Percentiles rank a stretch among this genome's conserved stretches.
These are phyloP conservation scores for Mimosa pudica DNA, from an alignment of 306 rosid genomes.

Conservation along the genomic window DNA sequence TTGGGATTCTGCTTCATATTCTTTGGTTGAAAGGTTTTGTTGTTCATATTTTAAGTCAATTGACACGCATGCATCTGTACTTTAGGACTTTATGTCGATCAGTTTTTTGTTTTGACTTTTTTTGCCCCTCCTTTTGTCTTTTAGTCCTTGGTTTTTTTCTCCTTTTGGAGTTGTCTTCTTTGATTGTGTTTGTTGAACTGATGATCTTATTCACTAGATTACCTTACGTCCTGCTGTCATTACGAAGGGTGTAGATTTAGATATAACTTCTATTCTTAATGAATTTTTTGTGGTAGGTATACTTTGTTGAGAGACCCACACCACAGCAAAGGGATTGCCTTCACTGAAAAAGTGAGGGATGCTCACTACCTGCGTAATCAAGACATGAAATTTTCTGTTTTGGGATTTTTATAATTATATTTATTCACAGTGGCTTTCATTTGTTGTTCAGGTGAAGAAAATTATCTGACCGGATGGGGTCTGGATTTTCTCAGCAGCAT, in stretches of 20 bases:
- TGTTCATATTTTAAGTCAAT: not conserved
- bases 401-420: not conserved
- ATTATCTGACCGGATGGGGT: conserved; percentile 45
- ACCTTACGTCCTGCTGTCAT: too few species aligned
- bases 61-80: not conserved
- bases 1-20: not conserved
- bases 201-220: too few species aligned
- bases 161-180: not conserved
- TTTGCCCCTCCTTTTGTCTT: not conserved
- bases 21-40: not conserved
- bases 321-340: conserved; percentile 91
- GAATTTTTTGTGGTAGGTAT: conserved; percentile 57
- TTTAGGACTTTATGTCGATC: not conserved
- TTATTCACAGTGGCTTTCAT: conserved; percentile 4
- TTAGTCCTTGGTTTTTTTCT: not conserved
- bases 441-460: conserved; percentile 72
- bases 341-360: conserved; percentile 89
- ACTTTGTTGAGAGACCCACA: conserved; percentile 88
- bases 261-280: not conserved
- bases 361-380: conserved; percentile 82
- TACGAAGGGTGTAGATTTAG: not conserved
- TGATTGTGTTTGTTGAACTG: not conserved
- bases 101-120: not conserved
- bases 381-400: conserved; percentile 7
- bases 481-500: too few species aligned